Evolutionary conservation across 345 rosid species (phyloP), one percentile per base, ranked within the genome.

Genomic region (Combretum micranthum): DNA sequence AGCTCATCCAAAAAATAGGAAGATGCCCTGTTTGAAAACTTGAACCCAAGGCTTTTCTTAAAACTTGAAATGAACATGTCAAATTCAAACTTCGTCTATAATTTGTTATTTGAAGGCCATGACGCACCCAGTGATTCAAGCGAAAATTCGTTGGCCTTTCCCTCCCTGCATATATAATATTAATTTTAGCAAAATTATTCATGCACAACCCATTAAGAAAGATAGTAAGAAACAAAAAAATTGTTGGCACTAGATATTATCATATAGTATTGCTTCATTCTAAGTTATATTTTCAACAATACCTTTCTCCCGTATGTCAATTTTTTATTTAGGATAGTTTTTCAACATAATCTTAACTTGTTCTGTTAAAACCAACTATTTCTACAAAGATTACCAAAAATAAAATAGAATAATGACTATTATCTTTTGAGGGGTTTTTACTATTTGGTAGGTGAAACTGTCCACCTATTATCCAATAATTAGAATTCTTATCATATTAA

Each of bases 301-400:
- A 92, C 99, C 97, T 85, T 89, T 67, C 97, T 77, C 21, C 99
- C 99, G 47, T 72, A 82, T 13, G 85, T 81, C 44, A 90, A 70
- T 56, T 63, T 76, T n/a, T 61, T 89, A 90, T 70, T 77, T 69
- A 12, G 99, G 99, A 60, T 82, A 93, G 55, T 62, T 70, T 20
- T 57, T 56, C 44, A 87, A 71, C n/a, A 93, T 90, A 16, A 71
- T 66, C 61, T 55, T 68, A 12, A 93, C 97, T 68, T 66, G 68
- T 56, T 85, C 83, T 0, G 86, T 94, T 55, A 93, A 61, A 56
- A 60, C 73, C 58, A 45, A 71, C 97, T 96, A 93, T 56, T 69
- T 78, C 98, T 91, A 80, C 44, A 39, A 52, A 57, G 15, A 1
- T 26, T 19, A 22, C 54, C 42, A 45, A 50, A 15, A n/a, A 61